Evolutionary conservation across 2,329 filamentous ascomycete species (phyloP), one percentile per base, ranked within the genome.

Genomic region (Hypomyces perniciosus): DNA sequence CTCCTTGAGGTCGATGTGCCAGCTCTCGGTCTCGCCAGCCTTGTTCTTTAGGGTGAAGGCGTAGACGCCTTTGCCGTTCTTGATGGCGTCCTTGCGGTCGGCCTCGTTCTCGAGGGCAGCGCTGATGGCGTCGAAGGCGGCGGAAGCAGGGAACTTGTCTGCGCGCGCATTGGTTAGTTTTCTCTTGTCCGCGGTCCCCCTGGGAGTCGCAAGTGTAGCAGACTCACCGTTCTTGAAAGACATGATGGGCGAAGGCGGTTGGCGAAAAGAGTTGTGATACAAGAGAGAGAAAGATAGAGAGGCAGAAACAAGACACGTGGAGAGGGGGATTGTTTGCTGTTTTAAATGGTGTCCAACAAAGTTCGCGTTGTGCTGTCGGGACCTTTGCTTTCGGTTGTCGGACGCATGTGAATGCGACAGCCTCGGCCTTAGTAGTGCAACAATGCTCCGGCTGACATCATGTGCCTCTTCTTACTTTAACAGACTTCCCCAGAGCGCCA

Each of bases 1-100:
- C 64, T 95, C 81, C 79, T 96, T 96, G 56, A 99, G 83, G 69
- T 99, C 93, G 61, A 99, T 88, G 75, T 95, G 83, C 93, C 93
- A 99, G 73, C 83, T 87, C 64, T 89, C 84, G 53, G 84, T 84
- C 69, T 91, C 81, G 62, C 89, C 90, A 27, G 78, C 78, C 52
- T 76, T 71, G 79, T 99, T 99, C 80, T 95, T 97, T 59, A 99
- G 77, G 49, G 83, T 90, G 74, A 99, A 97, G 54, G 85, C 85
- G 69, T 95, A 96, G 68, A 97, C 77, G 54, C 87, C 90, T 63
- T 86, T 86, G 66, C 84, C 92, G 67, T 90, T 83, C 73, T 95
- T 92, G 71, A 97, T 85, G 60, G 92, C 91, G 59, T 90, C 85
- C 74, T 95, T 86, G 72, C 85, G 84, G 63, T 90, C 88, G 58